Evolutionary conservation across 192 early-diverging fungal species (phyloP).

Genomic region (Gorgonomyces haynaldii): DNA sequence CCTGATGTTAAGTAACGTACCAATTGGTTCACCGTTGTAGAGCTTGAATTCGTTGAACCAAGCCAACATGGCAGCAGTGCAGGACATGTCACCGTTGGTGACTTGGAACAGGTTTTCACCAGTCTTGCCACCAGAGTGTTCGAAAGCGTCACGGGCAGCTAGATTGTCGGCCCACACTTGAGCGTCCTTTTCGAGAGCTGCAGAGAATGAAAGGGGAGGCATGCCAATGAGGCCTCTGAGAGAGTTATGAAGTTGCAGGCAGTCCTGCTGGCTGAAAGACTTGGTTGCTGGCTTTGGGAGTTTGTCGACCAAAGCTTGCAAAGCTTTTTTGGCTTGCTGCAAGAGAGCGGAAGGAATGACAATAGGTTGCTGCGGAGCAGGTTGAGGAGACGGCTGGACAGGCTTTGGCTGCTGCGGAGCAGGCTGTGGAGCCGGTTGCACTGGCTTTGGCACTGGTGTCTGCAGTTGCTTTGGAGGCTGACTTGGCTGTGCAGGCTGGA

Average conservation of each 20-base stretch:
- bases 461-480: no score
- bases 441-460: no score
- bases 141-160: conserved; percentile 2
- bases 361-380: no score
- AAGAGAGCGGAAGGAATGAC: no score
- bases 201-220: neutral
- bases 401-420: no score
- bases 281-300: neutral
- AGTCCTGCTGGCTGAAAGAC: conserved; percentile 1
- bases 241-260: neutral
- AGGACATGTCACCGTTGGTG: neutral
- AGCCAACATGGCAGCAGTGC: conserved; percentile 1
- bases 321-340: no score
- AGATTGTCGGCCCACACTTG: conserved; percentile 1
- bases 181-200: neutral
- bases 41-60: conserved; percentile 4
- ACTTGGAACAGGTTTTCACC: conserved; percentile 9
- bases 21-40: conserved; percentile 10
- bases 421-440: no score
- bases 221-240: neutral
- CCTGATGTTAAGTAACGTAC: no score
- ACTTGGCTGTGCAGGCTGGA: no score
- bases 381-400: no score
- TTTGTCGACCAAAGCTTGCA: no score
- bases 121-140: neutral